A percentile compares a stretch with the other conserved stretches of the same genome.
These are phyloP conservation scores for Phalaenopsis aphrodite DNA, from an alignment of 106 monocot species.

Conservation along the genomic window DNA sequence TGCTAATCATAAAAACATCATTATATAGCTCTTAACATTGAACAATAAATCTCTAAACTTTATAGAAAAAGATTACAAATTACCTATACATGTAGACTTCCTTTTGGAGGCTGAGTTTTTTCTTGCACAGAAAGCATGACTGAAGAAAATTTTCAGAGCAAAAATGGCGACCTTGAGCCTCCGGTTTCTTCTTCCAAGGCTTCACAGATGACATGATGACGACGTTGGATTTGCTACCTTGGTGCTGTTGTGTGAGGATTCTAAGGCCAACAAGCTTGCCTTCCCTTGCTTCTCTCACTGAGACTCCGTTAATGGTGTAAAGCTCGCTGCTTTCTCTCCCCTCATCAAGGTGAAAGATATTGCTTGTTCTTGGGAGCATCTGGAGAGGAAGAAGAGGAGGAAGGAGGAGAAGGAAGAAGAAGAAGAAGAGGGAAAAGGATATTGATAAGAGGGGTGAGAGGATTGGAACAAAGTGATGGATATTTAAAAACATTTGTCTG, in stretches of 20 bases:
- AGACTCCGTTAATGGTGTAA: neutral
- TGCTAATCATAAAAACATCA: neutral
- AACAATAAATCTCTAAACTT: neutral
- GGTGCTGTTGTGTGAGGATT: slow-evolving; percentile 14
- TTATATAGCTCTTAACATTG: neutral
- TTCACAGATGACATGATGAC: slow-evolving; percentile 4
- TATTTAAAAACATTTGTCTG: slow-evolving; percentile 10
- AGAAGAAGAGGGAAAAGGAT: neutral
- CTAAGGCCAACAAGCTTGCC: slow-evolving; percentile 17
- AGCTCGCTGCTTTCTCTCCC: neutral
- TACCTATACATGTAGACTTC: slow-evolving; percentile 35
- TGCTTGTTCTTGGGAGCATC: slow-evolving; percentile 20
- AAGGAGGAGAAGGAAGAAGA: neutral
- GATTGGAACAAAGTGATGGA: neutral
- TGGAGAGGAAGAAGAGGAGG: neutral
- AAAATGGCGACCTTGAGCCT: neutral
- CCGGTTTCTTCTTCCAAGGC: neutral
- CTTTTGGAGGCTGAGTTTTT: slow-evolving; percentile 17
- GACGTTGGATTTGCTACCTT: neutral
- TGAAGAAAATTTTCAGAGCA: slow-evolving; percentile 8
- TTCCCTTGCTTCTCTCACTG: neutral
- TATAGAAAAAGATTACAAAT: neutral
- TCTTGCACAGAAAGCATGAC: slow-evolving; percentile 21
- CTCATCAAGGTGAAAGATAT: slow-evolving; percentile 28
- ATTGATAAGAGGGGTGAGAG: neutral